Percentiles rank a stretch among this genome's conserved stretches.
Conservation (phyloP, 306 rosid genomes). For the Glycine latifolia region DNA sequence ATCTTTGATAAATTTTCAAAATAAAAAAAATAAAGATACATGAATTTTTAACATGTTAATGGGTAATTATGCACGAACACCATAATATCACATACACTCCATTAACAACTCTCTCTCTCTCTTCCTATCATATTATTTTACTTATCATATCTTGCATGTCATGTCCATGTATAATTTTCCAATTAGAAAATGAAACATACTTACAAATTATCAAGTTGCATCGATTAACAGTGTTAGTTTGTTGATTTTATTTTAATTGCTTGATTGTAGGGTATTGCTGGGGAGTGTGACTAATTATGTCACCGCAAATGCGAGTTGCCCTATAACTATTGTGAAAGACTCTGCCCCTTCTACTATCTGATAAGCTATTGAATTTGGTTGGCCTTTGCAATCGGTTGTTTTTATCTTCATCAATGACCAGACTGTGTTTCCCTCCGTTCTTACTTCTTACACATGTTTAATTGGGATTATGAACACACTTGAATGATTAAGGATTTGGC, state of each 20-base stretch:
- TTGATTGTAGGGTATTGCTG: conserved; percentile 55
- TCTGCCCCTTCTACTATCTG: conserved; percentile 39
- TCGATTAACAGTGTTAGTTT: conserved; percentile 6
- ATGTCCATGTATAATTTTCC: no score
- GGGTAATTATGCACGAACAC: not conserved
- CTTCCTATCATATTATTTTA: not conserved
- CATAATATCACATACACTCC: no score
- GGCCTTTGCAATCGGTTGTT: no score
- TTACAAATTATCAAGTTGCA: not conserved
- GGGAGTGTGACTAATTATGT: conserved; percentile 68
- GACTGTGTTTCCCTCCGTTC: not conserved
- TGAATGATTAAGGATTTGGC: no score
- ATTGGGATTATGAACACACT: not conserved
- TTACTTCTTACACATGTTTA: conserved; percentile 6
- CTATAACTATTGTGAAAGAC: conserved; percentile 60
- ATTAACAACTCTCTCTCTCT: no score
- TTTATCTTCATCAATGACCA: not conserved
- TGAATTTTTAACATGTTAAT: not conserved
- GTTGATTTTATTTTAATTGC: not conserved
- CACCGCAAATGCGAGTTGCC: conserved; percentile 55
- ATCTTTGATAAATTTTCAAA: not conserved
- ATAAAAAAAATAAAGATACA: not conserved
- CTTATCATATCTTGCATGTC: no score
- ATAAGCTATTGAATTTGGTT: not conserved
- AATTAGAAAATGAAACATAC: not conserved